Conservation (phyloP, 2,329 filamentous ascomycete species). For the Tricladium varicosporioides region DNA sequence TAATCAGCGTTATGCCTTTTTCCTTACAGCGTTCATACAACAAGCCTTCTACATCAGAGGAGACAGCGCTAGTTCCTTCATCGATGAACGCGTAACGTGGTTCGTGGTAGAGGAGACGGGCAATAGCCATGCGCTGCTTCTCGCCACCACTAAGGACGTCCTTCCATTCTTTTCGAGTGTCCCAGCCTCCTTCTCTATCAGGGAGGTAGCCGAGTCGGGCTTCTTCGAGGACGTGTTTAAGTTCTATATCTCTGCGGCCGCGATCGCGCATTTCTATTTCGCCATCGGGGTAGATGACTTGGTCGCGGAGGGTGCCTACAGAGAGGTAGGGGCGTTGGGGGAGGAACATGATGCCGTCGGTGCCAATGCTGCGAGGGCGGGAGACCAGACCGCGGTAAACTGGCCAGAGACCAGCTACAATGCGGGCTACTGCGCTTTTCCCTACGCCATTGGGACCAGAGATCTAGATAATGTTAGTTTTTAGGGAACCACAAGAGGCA, state of each 20-base stretch:
- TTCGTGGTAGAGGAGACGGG: constrained; percentile 89
- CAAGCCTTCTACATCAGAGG: constrained; percentile 88
- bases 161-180: constrained; percentile 97
- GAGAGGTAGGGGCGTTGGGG: constrained; percentile 91
- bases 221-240: constrained; percentile 76
- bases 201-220: constrained; percentile 86
- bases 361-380: constrained; percentile 73
- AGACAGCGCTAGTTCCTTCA: constrained; percentile 92
- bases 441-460: constrained; percentile 94
- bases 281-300: constrained; percentile 96
- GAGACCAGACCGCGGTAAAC: constrained; percentile 91
- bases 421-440: constrained; percentile 82
- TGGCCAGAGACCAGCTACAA: constrained; percentile 92
- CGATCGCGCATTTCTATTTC: constrained; percentile 90
- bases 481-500: background rate
- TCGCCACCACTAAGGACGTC: constrained; percentile 96
- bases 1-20: constrained; percentile 91
- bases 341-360: constrained; percentile 97
- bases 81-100: constrained; percentile 93
- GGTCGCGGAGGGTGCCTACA: constrained; percentile 88
- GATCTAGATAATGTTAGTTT: constrained; percentile 49
- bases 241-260: constrained; percentile 72
- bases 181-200: constrained; percentile 91
- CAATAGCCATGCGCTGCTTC: constrained; percentile 93
- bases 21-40: constrained; percentile 93